A percentile compares a stretch with the other conserved stretches of the same genome.
Conservation (phyloP, 2,329 filamentous ascomycete genomes). For the Fusarium piperis region DNA sequence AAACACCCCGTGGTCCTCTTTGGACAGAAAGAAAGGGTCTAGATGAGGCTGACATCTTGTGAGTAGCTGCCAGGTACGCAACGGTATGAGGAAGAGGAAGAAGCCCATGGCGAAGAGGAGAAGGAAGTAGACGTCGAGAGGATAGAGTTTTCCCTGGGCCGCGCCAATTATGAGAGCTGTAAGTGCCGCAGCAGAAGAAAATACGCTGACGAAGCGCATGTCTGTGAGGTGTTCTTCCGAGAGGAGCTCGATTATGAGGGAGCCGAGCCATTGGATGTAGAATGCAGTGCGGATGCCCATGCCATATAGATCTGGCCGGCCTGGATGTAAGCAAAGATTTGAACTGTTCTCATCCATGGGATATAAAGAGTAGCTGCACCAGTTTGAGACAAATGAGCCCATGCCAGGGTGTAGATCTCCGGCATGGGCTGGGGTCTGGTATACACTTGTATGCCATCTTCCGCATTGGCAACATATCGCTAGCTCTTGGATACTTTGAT, state of each 20-base stretch:
- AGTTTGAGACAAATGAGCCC: neutral
- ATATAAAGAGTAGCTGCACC: neutral
- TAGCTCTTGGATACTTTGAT: neutral
- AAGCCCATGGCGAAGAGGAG: conserved; percentile 45
- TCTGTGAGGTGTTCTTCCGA: conserved; percentile 42
- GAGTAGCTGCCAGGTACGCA: conserved; percentile 46
- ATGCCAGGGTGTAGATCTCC: neutral
- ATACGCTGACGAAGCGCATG: conserved; percentile 46
- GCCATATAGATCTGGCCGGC: conserved; percentile 47
- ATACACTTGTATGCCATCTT: conserved; percentile 37
- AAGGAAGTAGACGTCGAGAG: conserved; percentile 47
- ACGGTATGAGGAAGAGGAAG: conserved; percentile 46
- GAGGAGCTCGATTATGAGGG: conserved; percentile 45
- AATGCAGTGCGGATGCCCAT: conserved; percentile 49
- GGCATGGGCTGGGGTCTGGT: conserved; percentile 7
- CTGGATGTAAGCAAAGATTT: conserved; percentile 37
- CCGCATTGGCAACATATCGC: neutral
- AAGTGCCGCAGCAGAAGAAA: conserved; percentile 42
- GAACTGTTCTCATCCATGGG: conserved; percentile 3
- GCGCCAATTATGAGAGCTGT: conserved; percentile 44
- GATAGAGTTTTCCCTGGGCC: conserved; percentile 29
- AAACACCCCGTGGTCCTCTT: conserved; percentile 39
- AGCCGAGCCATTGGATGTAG: conserved; percentile 50
- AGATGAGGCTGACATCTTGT: conserved; percentile 45
- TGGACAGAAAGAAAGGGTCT: conserved; percentile 44